Percentiles rank a stretch among this genome's conserved stretches.
phyloP scores from a whole-genome alignment of 495 filamentous ascomycete species.

The Ramalina intermedia region DNA sequence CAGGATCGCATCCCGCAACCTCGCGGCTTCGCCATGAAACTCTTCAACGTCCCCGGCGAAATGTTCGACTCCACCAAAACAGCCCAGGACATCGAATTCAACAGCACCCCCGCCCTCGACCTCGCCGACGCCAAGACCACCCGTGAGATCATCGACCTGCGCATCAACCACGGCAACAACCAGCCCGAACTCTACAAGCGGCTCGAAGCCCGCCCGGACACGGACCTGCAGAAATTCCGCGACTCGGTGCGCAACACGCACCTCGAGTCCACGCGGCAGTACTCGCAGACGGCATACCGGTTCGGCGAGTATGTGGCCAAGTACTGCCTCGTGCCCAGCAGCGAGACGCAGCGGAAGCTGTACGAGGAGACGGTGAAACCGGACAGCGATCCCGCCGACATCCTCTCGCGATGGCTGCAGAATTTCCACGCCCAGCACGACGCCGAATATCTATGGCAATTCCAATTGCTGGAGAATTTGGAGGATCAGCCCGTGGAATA shows the following conservation, averaged over 20 bases:
- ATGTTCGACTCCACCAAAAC: slow-evolving; percentile 25
- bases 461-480: slow-evolving; percentile 31
- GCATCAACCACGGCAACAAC: slow-evolving; percentile 27
- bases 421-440: slow-evolving; percentile 29
- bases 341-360: slow-evolving; percentile 27
- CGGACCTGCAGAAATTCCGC: slow-evolving; percentile 26
- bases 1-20: slow-evolving; percentile 30
- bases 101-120: slow-evolving; percentile 32
- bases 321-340: slow-evolving; percentile 28
- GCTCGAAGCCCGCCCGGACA: slow-evolving; percentile 27
- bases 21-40: slow-evolving; percentile 34
- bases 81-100: slow-evolving; percentile 35
- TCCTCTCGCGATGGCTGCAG: slow-evolving; percentile 27
- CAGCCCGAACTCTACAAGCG: slow-evolving; percentile 25
- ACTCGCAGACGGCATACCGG: slow-evolving; percentile 34
- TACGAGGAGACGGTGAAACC: slow-evolving; percentile 27
- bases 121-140: slow-evolving; percentile 31
- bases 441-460: slow-evolving; percentile 32
- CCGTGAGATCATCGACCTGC: slow-evolving; percentile 29
- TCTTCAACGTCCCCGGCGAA: slow-evolving; percentile 31
- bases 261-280: slow-evolving; percentile 29
- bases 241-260: slow-evolving; percentile 25
- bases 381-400: slow-evolving; percentile 22
- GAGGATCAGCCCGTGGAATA: slow-evolving; percentile 36
- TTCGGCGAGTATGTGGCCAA: slow-evolving; percentile 35